These are phyloP conservation scores for Pelargonium fulgidum DNA, from an alignment of 441 rosid species.

Conservation along the genomic window DNA sequence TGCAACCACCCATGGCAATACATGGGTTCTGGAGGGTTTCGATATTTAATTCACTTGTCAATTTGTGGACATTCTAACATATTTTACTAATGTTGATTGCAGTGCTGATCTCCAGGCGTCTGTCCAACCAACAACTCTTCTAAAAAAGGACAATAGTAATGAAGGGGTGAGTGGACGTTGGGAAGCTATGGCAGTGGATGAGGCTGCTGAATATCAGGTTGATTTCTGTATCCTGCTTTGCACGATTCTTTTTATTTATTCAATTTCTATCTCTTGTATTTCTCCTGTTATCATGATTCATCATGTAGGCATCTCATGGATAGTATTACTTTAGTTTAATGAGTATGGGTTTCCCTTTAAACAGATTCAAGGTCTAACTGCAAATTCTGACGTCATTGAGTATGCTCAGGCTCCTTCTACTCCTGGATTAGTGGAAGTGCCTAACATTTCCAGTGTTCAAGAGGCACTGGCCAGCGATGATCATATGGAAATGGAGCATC, in stretches of 20 bases:
- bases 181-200: slow-evolving; percentile 40
- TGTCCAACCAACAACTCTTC: slow-evolving; percentile 29
- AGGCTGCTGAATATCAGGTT: slow-evolving; percentile 58
- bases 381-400: slow-evolving; percentile 46
- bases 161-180: slow-evolving; percentile 27
- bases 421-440: slow-evolving; percentile 75
- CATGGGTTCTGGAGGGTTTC: not conserved
- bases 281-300: slow-evolving; percentile 9
- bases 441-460: slow-evolving; percentile 55
- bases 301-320: slow-evolving; percentile 6
- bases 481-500: slow-evolving; percentile 59
- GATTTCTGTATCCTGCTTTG: slow-evolving; percentile 15
- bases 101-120: slow-evolving; percentile 47
- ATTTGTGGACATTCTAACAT: not conserved
- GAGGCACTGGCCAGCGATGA: slow-evolving; percentile 60
- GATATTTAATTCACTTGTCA: slow-evolving; percentile 7
- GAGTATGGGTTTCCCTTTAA: slow-evolving; percentile 24
- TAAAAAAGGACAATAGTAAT: slow-evolving; percentile 27
- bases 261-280: not conserved
- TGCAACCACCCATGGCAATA: slow-evolving; percentile 2
- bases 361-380: slow-evolving; percentile 45
- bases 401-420: slow-evolving; percentile 86
- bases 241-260: slow-evolving; percentile 7
- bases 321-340: slow-evolving; percentile 5
- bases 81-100: slow-evolving; percentile 27